These are phyloP conservation scores for Chlamydomonas sp. DNA, from an alignment of 139 green algal genomes.

Conservation along the genomic window DNA sequence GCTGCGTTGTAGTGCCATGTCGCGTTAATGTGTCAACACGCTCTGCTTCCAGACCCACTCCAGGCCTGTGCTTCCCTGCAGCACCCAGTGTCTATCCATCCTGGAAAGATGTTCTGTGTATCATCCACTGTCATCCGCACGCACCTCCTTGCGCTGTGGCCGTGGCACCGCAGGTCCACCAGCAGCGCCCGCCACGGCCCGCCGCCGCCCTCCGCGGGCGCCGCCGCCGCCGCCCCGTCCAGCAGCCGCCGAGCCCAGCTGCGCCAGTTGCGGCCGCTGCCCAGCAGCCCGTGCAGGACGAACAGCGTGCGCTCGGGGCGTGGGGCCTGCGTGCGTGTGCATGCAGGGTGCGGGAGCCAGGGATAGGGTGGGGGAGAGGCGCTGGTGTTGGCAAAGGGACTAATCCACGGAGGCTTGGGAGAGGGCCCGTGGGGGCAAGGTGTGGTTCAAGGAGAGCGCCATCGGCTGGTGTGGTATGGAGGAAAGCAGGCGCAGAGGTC, in stretches of 20 bases:
- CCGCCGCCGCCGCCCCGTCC: slow-evolving; percentile 7
- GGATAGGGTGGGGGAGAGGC: too few species aligned
- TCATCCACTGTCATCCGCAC: not conserved
- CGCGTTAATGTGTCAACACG: too few species aligned
- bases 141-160: slow-evolving; percentile 38
- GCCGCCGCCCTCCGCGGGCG: slow-evolving; percentile 5
- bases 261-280: slow-evolving; percentile 63
- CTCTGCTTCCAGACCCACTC: too few species aligned
- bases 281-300: slow-evolving; percentile 64
- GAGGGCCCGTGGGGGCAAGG: too few species aligned
- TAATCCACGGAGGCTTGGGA: too few species aligned
- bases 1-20: too few species aligned
- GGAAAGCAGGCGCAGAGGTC: too few species aligned
- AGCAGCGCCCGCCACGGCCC: slow-evolving; percentile 62
- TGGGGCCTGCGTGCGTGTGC: not conserved
- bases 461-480: too few species aligned
- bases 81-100: too few species aligned
- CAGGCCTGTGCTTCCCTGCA: too few species aligned
- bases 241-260: slow-evolving; percentile 24
- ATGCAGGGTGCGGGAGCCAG: not conserved
- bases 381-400: not conserved
- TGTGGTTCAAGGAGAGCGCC: too few species aligned
- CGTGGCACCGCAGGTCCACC: slow-evolving; percentile 81
- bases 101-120: not conserved
- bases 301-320: slow-evolving; percentile 18